Evolutionary conservation across 1,284 basidiomycete species (phyloP).

Genomic region (Vanrija sp.): DNA sequence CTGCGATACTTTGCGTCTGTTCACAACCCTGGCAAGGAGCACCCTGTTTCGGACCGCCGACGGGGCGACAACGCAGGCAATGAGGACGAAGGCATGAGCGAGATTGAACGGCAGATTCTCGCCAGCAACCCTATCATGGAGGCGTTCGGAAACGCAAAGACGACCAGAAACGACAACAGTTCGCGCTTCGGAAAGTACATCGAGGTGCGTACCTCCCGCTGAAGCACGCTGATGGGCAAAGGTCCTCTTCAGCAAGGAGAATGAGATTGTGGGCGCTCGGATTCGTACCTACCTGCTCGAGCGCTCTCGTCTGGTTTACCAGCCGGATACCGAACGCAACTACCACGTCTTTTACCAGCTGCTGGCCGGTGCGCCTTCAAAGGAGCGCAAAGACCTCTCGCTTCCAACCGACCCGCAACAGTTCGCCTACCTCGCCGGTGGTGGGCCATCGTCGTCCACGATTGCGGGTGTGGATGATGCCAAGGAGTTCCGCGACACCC

Average conservation of each 20-base stretch:
- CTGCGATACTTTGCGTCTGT: conserved; percentile 99
- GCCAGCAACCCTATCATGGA: conserved; percentile 99
- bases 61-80: conserved; percentile 24
- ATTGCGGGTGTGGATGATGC: conserved; percentile 92
- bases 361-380: conserved; percentile 91
- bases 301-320: conserved; percentile 94
- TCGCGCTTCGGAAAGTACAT: conserved; percentile 99
- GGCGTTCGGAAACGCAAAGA: conserved; percentile 99
- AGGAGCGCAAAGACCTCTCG: conserved; percentile 91
- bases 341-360: conserved; percentile 99
- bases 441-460: conserved; percentile 76
- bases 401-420: conserved; percentile 75
- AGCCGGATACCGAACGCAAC: conserved; percentile 93
- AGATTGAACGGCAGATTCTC: conserved; percentile 93
- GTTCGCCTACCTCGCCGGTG: conserved; percentile 91
- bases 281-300: conserved; percentile 97
- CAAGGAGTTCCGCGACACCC: conserved; percentile 89
- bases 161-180: conserved; percentile 97
- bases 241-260: conserved; percentile 92
- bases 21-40: conserved; percentile 68
- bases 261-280: conserved; percentile 95
- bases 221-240: not conserved
- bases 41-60: conserved; percentile 15
- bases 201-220: conserved; percentile 60
- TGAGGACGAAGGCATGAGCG: conserved; percentile 61